Percentiles rank a stretch among this genome's conserved stretches.
These are phyloP conservation scores for Zygosaccharomyces pseudorouxii DNA, from an alignment of 805 yeast species.

Conservation along the genomic window DNA sequence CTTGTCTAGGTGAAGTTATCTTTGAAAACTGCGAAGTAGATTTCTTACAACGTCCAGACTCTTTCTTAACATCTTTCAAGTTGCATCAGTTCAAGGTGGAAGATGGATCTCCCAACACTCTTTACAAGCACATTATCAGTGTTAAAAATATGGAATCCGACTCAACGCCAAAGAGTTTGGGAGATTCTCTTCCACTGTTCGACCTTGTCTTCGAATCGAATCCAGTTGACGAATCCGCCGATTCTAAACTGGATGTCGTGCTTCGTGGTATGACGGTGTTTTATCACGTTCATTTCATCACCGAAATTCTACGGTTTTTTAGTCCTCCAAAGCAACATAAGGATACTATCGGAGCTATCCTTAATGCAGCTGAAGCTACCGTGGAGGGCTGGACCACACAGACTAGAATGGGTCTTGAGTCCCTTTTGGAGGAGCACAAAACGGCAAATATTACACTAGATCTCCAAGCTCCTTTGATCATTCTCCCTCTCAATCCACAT, in stretches of 20 bases:
- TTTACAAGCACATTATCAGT: constrained; percentile 85
- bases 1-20: constrained; percentile 66
- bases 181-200: constrained; percentile 61
- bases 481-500: constrained; percentile 76
- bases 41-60: constrained; percentile 72
- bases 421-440: constrained; percentile 91
- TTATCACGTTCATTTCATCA: constrained; percentile 80
- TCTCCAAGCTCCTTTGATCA: constrained; percentile 87
- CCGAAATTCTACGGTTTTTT: constrained; percentile 70
- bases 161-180: constrained; percentile 27
- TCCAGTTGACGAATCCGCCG: constrained; percentile 82
- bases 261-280: constrained; percentile 84
- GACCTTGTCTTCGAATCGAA: constrained; percentile 76
- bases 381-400: constrained; percentile 86
- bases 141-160: constrained; percentile 58
- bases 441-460: constrained; percentile 82
- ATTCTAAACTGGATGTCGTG: constrained; percentile 67
- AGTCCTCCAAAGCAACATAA: constrained; percentile 80
- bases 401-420: constrained; percentile 87
- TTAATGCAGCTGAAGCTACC: constrained; percentile 93
- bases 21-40: constrained; percentile 79
- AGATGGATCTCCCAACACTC: constrained; percentile 74
- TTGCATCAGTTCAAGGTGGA: constrained; percentile 79
- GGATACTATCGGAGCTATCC: constrained; percentile 83
- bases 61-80: constrained; percentile 65